Evolutionary conservation across 768 basidiomycete genomes (phyloP).

Genomic region (Rhizopogon vinicolor): DNA sequence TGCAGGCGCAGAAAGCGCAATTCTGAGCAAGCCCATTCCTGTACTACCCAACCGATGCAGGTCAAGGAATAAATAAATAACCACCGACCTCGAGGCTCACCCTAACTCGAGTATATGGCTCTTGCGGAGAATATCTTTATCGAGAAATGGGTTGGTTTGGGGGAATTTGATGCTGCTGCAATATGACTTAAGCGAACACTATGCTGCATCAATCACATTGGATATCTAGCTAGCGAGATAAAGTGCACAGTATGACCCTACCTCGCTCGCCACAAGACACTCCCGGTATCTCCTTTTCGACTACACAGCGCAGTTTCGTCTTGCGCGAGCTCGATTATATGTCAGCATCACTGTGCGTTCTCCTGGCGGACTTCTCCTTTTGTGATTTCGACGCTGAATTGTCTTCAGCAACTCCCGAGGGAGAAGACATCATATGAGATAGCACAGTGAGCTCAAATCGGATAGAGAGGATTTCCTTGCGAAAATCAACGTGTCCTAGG

Average conservation of each 20-base stretch:
- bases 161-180: slow-evolving; percentile 51
- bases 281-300: slow-evolving; percentile 80
- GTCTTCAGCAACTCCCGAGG: neutral
- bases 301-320: slow-evolving; percentile 71
- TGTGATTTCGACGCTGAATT: slow-evolving; percentile 5
- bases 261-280: slow-evolving; percentile 85
- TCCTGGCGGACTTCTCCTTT: slow-evolving; percentile 22
- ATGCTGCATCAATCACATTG: slow-evolving; percentile 38
- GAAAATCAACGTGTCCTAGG: slow-evolving; percentile 62
- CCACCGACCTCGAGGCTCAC: slow-evolving; percentile 29
- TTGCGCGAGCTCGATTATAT: slow-evolving; percentile 51
- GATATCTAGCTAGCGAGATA: neutral
- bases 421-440: neutral
- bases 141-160: slow-evolving; percentile 36
- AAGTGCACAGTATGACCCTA: slow-evolving; percentile 19
- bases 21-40: slow-evolving; percentile 67
- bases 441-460: slow-evolving; percentile 42
- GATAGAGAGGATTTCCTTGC: slow-evolving; percentile 51
- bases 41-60: slow-evolving; percentile 36
- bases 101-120: slow-evolving; percentile 71
- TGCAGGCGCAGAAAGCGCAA: slow-evolving; percentile 60
- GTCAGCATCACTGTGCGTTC: slow-evolving; percentile 5
- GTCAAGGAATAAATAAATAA: neutral
- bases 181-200: slow-evolving; percentile 58
- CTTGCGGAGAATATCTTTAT: slow-evolving; percentile 34